These are phyloP conservation scores for Iris pallida DNA, from an alignment of 116 monocot genomes.

Conservation along the genomic window DNA sequence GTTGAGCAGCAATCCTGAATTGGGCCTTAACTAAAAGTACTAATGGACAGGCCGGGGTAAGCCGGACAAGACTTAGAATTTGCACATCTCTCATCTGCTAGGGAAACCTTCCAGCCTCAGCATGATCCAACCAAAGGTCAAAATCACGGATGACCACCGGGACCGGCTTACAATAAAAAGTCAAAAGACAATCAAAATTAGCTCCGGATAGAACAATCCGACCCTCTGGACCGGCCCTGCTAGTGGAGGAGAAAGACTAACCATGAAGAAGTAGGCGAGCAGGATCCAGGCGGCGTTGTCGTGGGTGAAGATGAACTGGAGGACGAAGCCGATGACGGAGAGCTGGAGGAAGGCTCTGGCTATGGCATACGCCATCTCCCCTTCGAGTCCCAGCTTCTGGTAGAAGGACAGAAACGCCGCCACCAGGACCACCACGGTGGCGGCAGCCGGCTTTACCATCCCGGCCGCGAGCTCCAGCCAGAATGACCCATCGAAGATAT, in stretches of 20 bases:
- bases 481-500: conserved; percentile 25
- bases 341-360: conserved; percentile 79
- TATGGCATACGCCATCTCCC: conserved; percentile 75
- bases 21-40: too few relatives aligned
- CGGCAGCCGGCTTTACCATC: conserved; percentile 80
- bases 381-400: conserved; percentile 63
- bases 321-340: conserved; percentile 85
- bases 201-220: too few relatives aligned
- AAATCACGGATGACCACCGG: too few relatives aligned
- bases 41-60: too few relatives aligned
- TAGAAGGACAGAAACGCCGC: conserved; percentile 60
- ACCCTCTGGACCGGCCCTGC: too few relatives aligned
- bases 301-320: conserved; percentile 86
- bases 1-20: too few relatives aligned
- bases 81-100: too few relatives aligned
- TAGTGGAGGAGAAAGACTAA: conserved; percentile 9
- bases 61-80: too few relatives aligned
- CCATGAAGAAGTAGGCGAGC: conserved; percentile 93
- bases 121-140: too few relatives aligned
- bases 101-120: too few relatives aligned
- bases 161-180: too few relatives aligned
- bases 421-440: conserved; percentile 62
- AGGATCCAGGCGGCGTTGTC: conserved; percentile 77
- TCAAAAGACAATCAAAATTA: too few relatives aligned
- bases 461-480: conserved; percentile 56